These are phyloP conservation scores for Cadophora gregata DNA, from an alignment of 2,329 filamentous ascomycete genomes.

Conservation along the genomic window DNA sequence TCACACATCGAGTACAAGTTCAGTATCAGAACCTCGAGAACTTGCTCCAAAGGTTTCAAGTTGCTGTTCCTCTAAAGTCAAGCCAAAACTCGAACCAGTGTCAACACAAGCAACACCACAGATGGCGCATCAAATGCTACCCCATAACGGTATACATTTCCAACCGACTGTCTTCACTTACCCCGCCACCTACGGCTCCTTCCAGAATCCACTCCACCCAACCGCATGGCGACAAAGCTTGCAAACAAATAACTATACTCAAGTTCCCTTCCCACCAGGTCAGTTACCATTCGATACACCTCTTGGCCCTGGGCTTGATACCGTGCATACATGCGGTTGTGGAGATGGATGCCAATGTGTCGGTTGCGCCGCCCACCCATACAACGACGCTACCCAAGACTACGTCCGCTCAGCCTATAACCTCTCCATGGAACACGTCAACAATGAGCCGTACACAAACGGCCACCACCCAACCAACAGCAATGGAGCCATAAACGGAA, in stretches of 20 bases:
- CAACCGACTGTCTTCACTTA: constrained; percentile 58
- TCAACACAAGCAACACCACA: constrained; percentile 28
- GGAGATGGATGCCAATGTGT: constrained; percentile 71
- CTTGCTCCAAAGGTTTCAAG: constrained; percentile 35
- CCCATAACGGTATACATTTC: constrained; percentile 37
- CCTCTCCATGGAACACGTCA: constrained; percentile 32
- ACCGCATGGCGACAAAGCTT: constrained; percentile 58
- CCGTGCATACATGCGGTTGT: constrained; percentile 61
- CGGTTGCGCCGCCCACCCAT: constrained; percentile 71
- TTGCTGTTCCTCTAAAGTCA: constrained; percentile 48
- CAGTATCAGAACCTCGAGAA: constrained; percentile 9
- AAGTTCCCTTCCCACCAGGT: constrained; percentile 36
- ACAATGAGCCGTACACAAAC: constrained; percentile 33
- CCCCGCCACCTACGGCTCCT: constrained; percentile 60
- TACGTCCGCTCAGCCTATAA: constrained; percentile 56
- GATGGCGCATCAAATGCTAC: constrained; percentile 39
- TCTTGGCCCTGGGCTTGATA: constrained; percentile 45
- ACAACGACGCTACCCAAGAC: constrained; percentile 66
- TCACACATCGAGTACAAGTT: constrained; percentile 36
- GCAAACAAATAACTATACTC: constrained; percentile 47
- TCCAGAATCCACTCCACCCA: constrained; percentile 60
- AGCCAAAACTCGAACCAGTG: constrained; percentile 32
- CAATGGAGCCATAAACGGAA: constrained; percentile 7
- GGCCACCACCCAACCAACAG: constrained; percentile 24
- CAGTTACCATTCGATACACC: constrained; percentile 40